Percentiles rank a stretch among this genome's conserved stretches.
Evolutionary conservation across 345 rosid genomes (phyloP).

Genomic region (Zanthoxylum bungeanum): DNA sequence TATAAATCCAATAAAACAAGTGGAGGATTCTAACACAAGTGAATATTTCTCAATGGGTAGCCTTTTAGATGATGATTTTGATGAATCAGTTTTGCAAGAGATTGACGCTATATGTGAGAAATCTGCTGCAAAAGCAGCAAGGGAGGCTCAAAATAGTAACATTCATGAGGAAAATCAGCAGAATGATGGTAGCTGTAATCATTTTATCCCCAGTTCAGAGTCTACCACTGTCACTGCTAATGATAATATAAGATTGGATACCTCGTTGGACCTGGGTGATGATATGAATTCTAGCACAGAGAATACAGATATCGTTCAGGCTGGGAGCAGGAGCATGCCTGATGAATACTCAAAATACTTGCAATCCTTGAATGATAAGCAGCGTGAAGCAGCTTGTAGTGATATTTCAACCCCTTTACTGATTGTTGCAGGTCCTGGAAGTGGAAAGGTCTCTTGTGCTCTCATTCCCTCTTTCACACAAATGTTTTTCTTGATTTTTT

Average conservation of each 20-base stretch:
- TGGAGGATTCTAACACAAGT: conserved; percentile 26
- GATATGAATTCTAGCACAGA: conserved; percentile 20
- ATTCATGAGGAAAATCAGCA: conserved; percentile 13
- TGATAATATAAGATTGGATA: conserved; percentile 9
- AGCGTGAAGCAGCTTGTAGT: conserved; percentile 81
- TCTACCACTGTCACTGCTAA: conserved; percentile 12
- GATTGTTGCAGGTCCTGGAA: conserved; percentile 98
- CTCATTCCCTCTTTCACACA: not conserved
- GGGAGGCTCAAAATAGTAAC: conserved; percentile 22
- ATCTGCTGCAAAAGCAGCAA: conserved; percentile 40
- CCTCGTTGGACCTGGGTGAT: conserved; percentile 4
- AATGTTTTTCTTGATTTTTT: not conserved
- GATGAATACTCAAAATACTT: conserved; percentile 60
- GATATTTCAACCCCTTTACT: conserved; percentile 71
- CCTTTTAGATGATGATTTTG: conserved; percentile 71
- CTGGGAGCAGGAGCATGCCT: conserved; percentile 59
- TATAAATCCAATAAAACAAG: conserved; percentile 41
- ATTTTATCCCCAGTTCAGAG: conserved; percentile 13
- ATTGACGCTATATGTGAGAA: conserved; percentile 61
- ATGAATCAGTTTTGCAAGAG: conserved; percentile 61
- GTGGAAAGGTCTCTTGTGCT: conserved; percentile 68
- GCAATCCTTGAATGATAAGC: conserved; percentile 71
- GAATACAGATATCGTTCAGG: conserved; percentile 22
- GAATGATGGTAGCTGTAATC: conserved; percentile 21
- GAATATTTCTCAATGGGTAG: conserved; percentile 32